phyloP scores from a whole-genome alignment of 495 filamentous ascomycete species.

The Penicillium ucsense region DNA sequence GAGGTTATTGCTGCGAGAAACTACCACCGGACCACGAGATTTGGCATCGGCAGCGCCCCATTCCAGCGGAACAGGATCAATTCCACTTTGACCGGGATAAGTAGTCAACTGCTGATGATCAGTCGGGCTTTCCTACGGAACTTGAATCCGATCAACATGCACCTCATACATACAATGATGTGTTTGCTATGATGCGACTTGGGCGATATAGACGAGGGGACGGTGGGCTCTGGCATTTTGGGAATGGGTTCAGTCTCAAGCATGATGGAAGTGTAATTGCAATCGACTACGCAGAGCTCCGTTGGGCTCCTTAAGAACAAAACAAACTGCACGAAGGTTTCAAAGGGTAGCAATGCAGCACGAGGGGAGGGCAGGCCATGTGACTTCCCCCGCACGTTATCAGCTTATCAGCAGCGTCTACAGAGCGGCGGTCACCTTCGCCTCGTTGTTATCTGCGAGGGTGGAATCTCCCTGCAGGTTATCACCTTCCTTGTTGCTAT shows the following conservation, averaged over 20 bases:
- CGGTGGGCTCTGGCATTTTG: conserved; percentile 14
- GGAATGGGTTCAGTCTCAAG: conserved; percentile 12
- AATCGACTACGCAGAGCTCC: neutral
- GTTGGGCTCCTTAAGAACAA: neutral
- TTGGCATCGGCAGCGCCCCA: conserved; percentile 76
- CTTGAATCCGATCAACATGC: too few relatives aligned
- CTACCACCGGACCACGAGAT: conserved; percentile 79
- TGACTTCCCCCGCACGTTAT: conserved; percentile 22
- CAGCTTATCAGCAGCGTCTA: conserved; percentile 13
- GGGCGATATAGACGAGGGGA: conserved; percentile 15
- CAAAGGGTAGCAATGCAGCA: neutral
- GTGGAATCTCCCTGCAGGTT: neutral
- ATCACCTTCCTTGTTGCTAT: neutral
- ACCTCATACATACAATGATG: conserved; percentile 23
- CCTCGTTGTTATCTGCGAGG: neutral
- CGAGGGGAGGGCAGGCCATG: conserved; percentile 1
- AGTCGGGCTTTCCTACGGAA: neutral
- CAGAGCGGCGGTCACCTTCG: conserved; percentile 6
- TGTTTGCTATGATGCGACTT: conserved; percentile 32
- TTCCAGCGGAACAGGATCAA: conserved; percentile 78
- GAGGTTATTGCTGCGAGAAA: conserved; percentile 64
- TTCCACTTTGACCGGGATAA: conserved; percentile 88
- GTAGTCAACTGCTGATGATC: conserved; percentile 52
- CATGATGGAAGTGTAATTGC: conserved; percentile 4
- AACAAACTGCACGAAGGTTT: neutral